Percentiles rank a stretch among this genome's conserved stretches.
These are phyloP conservation scores for Russula foetens DNA, from an alignment of 768 basidiomycete genomes.

Conservation along the genomic window DNA sequence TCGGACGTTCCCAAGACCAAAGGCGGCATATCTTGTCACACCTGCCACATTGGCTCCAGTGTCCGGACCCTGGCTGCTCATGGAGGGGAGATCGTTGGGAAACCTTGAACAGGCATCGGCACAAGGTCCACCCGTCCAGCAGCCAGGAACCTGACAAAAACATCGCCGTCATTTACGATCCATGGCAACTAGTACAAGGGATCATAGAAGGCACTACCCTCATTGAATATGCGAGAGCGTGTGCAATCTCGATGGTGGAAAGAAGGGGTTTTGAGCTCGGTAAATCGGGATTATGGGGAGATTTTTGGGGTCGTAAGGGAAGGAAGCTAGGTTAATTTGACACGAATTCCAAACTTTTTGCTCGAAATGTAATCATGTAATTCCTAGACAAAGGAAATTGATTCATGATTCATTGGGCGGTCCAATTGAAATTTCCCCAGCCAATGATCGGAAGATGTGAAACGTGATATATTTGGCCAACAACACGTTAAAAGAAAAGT, in stretches of 20 bases:
- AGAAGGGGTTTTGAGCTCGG: background rate
- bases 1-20: background rate
- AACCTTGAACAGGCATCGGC: background rate
- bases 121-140: background rate
- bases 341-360: too few relatives aligned
- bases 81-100: constrained; percentile 1
- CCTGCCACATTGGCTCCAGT: background rate
- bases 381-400: too few relatives aligned
- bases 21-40: background rate
- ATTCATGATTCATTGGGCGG: too few relatives aligned
- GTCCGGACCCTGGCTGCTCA: background rate
- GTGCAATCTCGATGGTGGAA: background rate
- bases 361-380: too few relatives aligned
- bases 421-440: too few relatives aligned
- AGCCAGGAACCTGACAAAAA: background rate
- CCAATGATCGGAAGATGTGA: too few relatives aligned
- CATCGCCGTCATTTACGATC: background rate
- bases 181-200: background rate
- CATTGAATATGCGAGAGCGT: background rate
- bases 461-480: too few relatives aligned
- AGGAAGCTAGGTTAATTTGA: background rate
- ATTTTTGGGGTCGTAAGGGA: background rate
- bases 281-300: background rate
- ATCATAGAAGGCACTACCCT: background rate
- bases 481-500: too few relatives aligned